These are phyloP conservation scores for Pulveroboletus sp. DNA, from an alignment of 768 basidiomycete genomes.

Conservation along the genomic window DNA sequence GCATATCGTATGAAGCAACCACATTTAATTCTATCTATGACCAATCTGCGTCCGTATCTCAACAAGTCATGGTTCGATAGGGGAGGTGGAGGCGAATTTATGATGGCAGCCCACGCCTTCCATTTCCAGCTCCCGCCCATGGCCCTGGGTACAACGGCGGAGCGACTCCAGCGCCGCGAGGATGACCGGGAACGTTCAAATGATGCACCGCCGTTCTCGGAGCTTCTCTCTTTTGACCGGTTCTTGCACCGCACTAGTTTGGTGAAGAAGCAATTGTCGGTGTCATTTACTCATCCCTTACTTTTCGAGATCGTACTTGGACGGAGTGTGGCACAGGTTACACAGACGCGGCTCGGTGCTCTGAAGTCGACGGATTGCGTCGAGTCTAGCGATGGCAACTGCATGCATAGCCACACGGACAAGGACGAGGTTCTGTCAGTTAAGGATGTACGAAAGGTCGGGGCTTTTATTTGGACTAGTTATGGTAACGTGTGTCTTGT, in stretches of 20 bases:
- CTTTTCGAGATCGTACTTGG: constrained; percentile 38
- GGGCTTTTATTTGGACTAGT: constrained; percentile 16
- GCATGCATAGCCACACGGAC: no score
- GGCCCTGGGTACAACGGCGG: constrained; percentile 22
- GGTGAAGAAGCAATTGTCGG: constrained; percentile 34
- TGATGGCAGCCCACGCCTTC: constrained; percentile 40
- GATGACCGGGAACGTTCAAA: background rate
- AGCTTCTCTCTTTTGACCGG: constrained; percentile 42
- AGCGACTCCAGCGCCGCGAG: no score
- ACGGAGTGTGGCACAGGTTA: constrained; percentile 2
- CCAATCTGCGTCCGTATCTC: constrained; percentile 49
- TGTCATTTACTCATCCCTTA: constrained; percentile 40
- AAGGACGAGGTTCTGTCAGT: background rate
- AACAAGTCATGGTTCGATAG: constrained; percentile 41
- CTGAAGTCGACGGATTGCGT: constrained; percentile 23
- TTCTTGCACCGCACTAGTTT: constrained; percentile 42
- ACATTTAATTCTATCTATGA: constrained; percentile 43
- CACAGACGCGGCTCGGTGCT: background rate
- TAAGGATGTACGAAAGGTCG: constrained; percentile 1
- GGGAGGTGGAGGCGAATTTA: constrained; percentile 43
- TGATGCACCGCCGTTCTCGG: constrained; percentile 35
- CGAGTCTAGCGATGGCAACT: no score
- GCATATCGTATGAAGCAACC: constrained; percentile 44
- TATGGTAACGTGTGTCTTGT: constrained; percentile 27
- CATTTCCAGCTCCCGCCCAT: constrained; percentile 43